A percentile compares a stretch with the other conserved stretches of the same genome.
These are phyloP conservation scores for Leucogyrophana mollusca DNA, from an alignment of 768 basidiomycete species.

Conservation along the genomic window DNA sequence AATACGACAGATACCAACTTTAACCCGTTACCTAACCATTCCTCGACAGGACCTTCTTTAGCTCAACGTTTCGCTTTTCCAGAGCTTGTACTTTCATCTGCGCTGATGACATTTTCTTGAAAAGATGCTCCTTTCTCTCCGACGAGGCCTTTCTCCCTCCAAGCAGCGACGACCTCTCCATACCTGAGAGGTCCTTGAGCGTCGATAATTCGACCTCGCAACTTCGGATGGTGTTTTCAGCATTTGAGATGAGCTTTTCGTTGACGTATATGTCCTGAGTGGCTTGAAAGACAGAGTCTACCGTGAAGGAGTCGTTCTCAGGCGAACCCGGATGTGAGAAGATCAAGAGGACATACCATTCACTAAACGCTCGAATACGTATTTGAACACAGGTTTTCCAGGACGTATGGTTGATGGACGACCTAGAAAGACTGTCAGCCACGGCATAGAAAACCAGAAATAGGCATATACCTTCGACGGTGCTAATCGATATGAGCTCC, in stretches of 20 bases:
- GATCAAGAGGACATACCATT: conserved; percentile 48
- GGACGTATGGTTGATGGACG: conserved; percentile 83
- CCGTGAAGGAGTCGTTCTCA: too few species aligned
- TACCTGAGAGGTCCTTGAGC: conserved; percentile 62
- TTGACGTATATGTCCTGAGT: conserved; percentile 82
- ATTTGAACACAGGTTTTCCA: conserved; percentile 87
- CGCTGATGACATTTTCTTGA: conserved; percentile 72
- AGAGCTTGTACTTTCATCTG: conserved; percentile 65
- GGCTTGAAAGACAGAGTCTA: conserved; percentile 80
- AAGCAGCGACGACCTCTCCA: conserved; percentile 43
- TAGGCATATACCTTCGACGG: conserved; percentile 67
- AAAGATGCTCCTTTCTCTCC: conserved; percentile 63
- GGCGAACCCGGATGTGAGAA: conserved; percentile 8
- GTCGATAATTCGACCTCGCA: conserved; percentile 76
- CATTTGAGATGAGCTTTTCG: conserved; percentile 55
- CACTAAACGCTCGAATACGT: conserved; percentile 80
- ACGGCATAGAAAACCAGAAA: background rate
- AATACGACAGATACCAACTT: background rate
- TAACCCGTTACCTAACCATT: conserved; percentile 32
- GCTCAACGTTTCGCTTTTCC: conserved; percentile 67
- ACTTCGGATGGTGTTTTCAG: conserved; percentile 62
- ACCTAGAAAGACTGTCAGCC: conserved; percentile 41
- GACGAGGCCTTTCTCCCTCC: conserved; percentile 48
- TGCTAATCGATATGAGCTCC: conserved; percentile 81
- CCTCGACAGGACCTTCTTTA: conserved; percentile 59